Evolutionary conservation across 2,329 filamentous ascomycete genomes (phyloP), one percentile per base, ranked within the genome.

Genomic region (Plectosphaerella cucumerina): DNA sequence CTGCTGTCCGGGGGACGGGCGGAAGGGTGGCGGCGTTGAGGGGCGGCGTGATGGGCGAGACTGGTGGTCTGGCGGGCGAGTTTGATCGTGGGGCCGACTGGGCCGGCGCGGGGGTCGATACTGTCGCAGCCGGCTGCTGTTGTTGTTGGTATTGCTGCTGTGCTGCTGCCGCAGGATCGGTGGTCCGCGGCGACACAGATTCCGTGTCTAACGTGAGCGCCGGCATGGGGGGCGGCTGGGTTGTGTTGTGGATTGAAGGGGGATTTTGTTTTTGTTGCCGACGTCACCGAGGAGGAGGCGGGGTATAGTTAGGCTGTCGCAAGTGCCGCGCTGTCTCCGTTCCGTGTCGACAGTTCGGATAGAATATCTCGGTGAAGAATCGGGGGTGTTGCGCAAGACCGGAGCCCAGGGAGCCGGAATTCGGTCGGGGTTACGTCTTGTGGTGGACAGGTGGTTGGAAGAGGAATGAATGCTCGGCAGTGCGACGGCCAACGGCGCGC

Each of bases 21-120:
- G 65, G 66, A 21, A 73, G 64, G 8, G 76, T 76, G 10, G 39
- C 39, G 10, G 39, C n/a, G 39, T 42, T 42, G n/a, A 42, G 17
- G 4, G 39, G 39, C 12, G 79, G 78, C 17, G 80, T 81, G 54
- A 82, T 75, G 49, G 79, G 79, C 55, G 77, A 81, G 55, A 82
- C 69, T 49, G 77, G 73, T 20, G 79, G 79, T 26, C 72, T 70
- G 26, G 62, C 61, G 3, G 78, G 77, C 17, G 77, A 78, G 33
- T 71, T 65, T 35, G 71, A 63, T 41, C 70, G 70, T 21, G 46
- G 37, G 48, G 51, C 41, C 21, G 46, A 37, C 23, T 48, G n/a
- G 11, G 45, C 21, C 9, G 43, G 17, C n/a, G 21, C 17, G 17
- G 39, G 22, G 17, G 43, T 26, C 12, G 21, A 34, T 22, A 15